Percentiles rank a stretch among this genome's conserved stretches.
Evolutionary conservation across 1,284 basidiomycete genomes (phyloP).

Genomic region (Moniliophthora roreri): DNA sequence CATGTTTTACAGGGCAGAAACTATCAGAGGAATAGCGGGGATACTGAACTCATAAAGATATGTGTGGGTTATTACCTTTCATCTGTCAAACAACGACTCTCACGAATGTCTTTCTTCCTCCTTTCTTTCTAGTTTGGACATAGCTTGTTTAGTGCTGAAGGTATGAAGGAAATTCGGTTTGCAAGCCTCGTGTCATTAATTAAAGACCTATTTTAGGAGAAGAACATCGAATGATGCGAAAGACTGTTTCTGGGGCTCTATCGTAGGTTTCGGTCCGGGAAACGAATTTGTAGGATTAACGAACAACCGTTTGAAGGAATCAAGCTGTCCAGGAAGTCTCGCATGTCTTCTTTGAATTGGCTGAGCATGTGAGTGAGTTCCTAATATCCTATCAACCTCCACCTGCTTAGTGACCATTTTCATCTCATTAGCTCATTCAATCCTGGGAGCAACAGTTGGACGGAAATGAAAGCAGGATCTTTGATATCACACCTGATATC

Average conservation of each 20-base stretch:
- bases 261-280: background rate
- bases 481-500: background rate
- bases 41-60: background rate
- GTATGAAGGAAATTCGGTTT: too few species aligned
- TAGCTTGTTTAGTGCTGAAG: background rate
- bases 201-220: background rate
- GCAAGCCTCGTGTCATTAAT: too few species aligned
- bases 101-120: too few species aligned
- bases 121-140: background rate
- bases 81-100: background rate
- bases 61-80: background rate
- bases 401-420: background rate
- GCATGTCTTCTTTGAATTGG: background rate
- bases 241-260: background rate
- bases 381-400: background rate
- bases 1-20: background rate
- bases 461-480: background rate
- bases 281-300: background rate
- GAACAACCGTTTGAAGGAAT: background rate
- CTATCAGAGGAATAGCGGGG: background rate
- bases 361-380: background rate
- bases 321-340: background rate
- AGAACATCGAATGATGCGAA: background rate
- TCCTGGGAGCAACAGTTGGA: constrained; percentile 13
- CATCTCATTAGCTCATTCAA: background rate